phyloP scores from a whole-genome alignment of 78 protist genomes.

The Dictyostelium brefeldianum region DNA sequence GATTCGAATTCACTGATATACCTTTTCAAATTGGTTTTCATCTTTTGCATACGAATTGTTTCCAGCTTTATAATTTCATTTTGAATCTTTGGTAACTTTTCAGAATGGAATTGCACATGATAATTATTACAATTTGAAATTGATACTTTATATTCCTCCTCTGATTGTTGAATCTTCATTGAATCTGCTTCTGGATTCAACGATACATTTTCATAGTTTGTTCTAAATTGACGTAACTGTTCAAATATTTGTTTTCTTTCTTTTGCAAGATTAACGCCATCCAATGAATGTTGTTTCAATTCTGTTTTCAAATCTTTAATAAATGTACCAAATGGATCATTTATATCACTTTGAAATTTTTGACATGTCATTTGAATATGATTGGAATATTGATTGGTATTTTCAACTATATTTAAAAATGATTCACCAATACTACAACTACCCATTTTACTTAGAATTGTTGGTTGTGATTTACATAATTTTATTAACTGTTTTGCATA shows the following conservation, averaged over 20 bases:
- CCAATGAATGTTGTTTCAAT: slow-evolving; percentile 31
- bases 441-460: background rate
- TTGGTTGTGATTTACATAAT: slow-evolving; percentile 35
- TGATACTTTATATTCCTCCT: slow-evolving; percentile 39
- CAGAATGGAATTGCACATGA: slow-evolving; percentile 7
- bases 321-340: slow-evolving; percentile 30
- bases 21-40: slow-evolving; percentile 67
- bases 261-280: slow-evolving; percentile 63
- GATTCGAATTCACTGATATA: slow-evolving; percentile 10
- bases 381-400: slow-evolving; percentile 19
- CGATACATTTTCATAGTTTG: slow-evolving; percentile 34
- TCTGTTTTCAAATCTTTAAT: slow-evolving; percentile 47
- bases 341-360: slow-evolving; percentile 38
- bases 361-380: slow-evolving; percentile 12
- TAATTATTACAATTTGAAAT: slow-evolving; percentile 23
- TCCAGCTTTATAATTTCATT: slow-evolving; percentile 51
- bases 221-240: background rate
- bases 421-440: slow-evolving; percentile 17
- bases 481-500: slow-evolving; percentile 68
- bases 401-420: slow-evolving; percentile 47
- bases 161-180: background rate
- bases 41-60: slow-evolving; percentile 71
- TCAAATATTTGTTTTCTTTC: slow-evolving; percentile 63
- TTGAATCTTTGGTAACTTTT: slow-evolving; percentile 62
- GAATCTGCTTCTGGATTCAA: slow-evolving; percentile 24